These are phyloP conservation scores for Turritis glabra DNA, from an alignment of 345 rosid species.

Conservation along the genomic window DNA sequence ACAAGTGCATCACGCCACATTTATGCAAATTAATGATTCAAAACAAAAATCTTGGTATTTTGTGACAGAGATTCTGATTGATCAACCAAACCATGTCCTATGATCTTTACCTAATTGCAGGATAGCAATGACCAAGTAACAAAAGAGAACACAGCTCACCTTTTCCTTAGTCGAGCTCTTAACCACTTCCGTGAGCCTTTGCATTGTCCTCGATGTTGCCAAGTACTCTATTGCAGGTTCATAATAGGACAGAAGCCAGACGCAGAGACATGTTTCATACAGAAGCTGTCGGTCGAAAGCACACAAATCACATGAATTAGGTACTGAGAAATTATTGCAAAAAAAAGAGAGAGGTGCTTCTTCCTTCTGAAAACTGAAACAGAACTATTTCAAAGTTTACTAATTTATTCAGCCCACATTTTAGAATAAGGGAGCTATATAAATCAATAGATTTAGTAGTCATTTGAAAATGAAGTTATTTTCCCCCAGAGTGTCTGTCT, in stretches of 20 bases:
- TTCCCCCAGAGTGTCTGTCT: not conserved
- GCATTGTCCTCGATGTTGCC: conserved; percentile 86
- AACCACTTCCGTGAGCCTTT: conserved; percentile 75
- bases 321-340: conserved; percentile 13
- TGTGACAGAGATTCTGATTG: conserved; percentile 15
- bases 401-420: conserved; percentile 10
- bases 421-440: not conserved
- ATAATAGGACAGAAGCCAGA: conserved; percentile 90
- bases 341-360: not conserved
- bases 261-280: conserved; percentile 90
- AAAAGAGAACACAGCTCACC: conserved; percentile 49
- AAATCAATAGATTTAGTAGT: conserved; percentile 12
- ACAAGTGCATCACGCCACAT: not conserved
- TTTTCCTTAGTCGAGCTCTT: conserved; percentile 92
- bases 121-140: conserved; percentile 11
- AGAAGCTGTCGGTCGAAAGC: conserved; percentile 63
- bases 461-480: not conserved
- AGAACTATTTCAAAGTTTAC: not conserved
- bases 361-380: conserved; percentile 14
- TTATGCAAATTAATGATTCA: not conserved
- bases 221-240: conserved; percentile 88
- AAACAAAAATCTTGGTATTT: conserved; percentile 4
- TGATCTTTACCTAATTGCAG: not conserved
- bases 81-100: not conserved
- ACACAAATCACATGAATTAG: conserved; percentile 20